phyloP scores from a whole-genome alignment of 495 filamentous ascomycete genomes.

The Hypoxylon fragiforme region DNA sequence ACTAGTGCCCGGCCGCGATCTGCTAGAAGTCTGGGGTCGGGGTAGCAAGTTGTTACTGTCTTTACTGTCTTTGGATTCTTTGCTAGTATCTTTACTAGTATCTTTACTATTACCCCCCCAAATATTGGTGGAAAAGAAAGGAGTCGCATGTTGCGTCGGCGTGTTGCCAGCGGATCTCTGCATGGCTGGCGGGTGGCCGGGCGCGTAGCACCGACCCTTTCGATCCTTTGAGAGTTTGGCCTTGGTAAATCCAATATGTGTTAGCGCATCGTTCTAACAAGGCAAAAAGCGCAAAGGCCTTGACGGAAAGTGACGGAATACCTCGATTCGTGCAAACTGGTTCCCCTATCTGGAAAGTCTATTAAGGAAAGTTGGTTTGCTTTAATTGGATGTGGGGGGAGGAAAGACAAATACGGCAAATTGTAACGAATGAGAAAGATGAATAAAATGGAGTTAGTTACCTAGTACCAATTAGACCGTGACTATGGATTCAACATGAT shows the following conservation, averaged over 20 bases:
- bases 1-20: constrained; percentile 47
- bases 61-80: constrained; percentile 15
- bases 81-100: too few species aligned
- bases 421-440: constrained; percentile 22
- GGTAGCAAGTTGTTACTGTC: constrained; percentile 11
- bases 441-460: constrained; percentile 7
- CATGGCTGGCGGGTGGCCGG: constrained; percentile 39
- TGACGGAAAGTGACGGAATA: constrained; percentile 9
- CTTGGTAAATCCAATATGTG: constrained; percentile 21
- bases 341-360: constrained; percentile 25
- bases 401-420: constrained; percentile 12
- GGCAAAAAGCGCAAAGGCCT: constrained; percentile 4
- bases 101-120: constrained; percentile 45
- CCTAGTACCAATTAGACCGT: constrained; percentile 10
- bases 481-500: constrained; percentile 28
- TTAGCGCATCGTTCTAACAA: constrained; percentile 20
- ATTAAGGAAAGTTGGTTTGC: constrained; percentile 10
- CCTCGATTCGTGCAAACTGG: constrained; percentile 22
- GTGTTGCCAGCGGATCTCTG: constrained; percentile 43
- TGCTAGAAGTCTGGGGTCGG: constrained; percentile 15
- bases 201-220: constrained; percentile 14
- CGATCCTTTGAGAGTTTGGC: constrained; percentile 26
- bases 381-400: constrained; percentile 35
- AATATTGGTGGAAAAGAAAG: constrained; percentile 48
- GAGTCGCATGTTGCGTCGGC: constrained; percentile 44